phyloP scores from a whole-genome alignment of 345 rosid genomes.

The Sisymbrium altissimum region DNA sequence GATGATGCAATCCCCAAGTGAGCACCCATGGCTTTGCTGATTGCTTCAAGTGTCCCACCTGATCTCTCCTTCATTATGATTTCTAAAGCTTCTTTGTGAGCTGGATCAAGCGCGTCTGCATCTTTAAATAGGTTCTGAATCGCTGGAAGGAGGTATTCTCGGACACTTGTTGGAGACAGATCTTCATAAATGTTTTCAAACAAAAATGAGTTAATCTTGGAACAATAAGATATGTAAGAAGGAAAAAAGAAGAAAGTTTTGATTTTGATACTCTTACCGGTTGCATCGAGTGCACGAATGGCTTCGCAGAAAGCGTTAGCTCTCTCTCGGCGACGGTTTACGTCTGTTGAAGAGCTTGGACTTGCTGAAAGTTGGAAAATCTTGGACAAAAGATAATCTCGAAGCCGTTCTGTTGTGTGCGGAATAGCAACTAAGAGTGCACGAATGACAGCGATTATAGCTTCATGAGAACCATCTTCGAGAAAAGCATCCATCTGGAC shows the following conservation, averaged over 20 bases:
- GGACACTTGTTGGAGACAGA: slow-evolving; percentile 61
- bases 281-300: slow-evolving; percentile 93
- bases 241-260: slow-evolving; percentile 5
- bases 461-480: slow-evolving; percentile 98
- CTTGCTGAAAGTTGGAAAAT: slow-evolving; percentile 71
- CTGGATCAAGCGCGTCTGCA: slow-evolving; percentile 84
- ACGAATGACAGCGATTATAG: slow-evolving; percentile 86
- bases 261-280: slow-evolving; percentile 50
- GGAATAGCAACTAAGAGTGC: slow-evolving; percentile 84
- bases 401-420: slow-evolving; percentile 80
- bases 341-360: slow-evolving; percentile 62
- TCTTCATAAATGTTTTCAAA: slow-evolving; percentile 43
- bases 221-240: background rate
- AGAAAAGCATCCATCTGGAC: slow-evolving; percentile 99
- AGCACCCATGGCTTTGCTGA: slow-evolving; percentile 92
- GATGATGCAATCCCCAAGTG: slow-evolving; percentile 93
- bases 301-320: slow-evolving; percentile 91
- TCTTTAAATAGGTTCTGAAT: slow-evolving; percentile 86
- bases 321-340: slow-evolving; percentile 68
- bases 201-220: background rate
- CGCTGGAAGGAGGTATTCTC: slow-evolving; percentile 74
- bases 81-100: slow-evolving; percentile 94
- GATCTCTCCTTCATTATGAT: slow-evolving; percentile 88
- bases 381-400: slow-evolving; percentile 92
- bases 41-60: slow-evolving; percentile 74